Evolutionary conservation across 2,329 filamentous ascomycete genomes (phyloP).

Genomic region (Davidsoniella virescens): DNA sequence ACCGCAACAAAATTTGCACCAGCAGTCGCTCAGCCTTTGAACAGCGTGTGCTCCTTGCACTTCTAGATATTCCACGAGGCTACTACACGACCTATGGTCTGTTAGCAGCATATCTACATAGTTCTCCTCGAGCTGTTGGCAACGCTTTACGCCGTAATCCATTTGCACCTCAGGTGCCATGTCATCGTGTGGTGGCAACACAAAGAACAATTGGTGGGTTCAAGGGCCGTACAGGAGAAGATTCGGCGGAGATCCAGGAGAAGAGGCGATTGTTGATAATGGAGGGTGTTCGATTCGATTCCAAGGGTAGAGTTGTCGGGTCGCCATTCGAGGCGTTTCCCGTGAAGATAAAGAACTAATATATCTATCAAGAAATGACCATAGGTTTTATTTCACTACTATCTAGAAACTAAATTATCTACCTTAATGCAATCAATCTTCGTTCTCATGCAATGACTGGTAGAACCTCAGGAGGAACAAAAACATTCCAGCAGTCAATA

Average conservation of each 20-base stretch:
- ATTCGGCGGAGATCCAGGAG: conserved; percentile 42
- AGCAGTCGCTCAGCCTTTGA: conserved; percentile 36
- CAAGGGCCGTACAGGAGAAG: conserved; percentile 46
- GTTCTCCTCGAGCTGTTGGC: conserved; percentile 61
- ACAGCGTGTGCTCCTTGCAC: conserved; percentile 50
- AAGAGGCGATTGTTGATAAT: conserved; percentile 44
- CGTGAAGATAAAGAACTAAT: too few species aligned
- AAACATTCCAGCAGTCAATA: too few species aligned
- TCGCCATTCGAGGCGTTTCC: conserved; percentile 32
- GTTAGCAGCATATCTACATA: conserved; percentile 49
- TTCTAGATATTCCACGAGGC: conserved; percentile 63
- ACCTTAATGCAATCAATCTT: too few species aligned
- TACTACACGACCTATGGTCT: conserved; percentile 63
- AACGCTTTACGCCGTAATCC: conserved; percentile 65
- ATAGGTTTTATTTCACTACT: too few species aligned
- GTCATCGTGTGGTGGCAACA: conserved; percentile 63
- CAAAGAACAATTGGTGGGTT: conserved; percentile 42
- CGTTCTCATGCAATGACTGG: too few species aligned
- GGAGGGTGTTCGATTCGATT: conserved; percentile 51
- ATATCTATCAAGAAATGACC: too few species aligned
- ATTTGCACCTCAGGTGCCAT: conserved; percentile 68
- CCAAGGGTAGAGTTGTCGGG: conserved; percentile 41
- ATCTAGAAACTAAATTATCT: too few species aligned
- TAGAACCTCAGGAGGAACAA: too few species aligned
- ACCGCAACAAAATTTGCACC: conserved; percentile 27